Evolutionary conservation across 2,329 filamentous ascomycete genomes (phyloP).

Genomic region (Paecilomyces variotii): DNA sequence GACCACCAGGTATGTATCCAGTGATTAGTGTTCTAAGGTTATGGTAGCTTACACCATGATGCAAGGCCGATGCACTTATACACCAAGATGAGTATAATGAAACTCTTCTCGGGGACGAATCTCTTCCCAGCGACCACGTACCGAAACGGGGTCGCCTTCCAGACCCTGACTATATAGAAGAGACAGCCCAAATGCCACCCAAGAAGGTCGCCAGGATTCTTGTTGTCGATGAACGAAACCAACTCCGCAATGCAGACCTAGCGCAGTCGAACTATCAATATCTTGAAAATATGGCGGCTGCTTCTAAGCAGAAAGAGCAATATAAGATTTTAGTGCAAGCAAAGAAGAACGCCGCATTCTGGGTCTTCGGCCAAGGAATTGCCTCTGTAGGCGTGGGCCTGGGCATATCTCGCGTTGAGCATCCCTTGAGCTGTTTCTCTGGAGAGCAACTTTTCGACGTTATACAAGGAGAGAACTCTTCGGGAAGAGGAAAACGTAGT

Average conservation of each 20-base stretch:
- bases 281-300: constrained; percentile 50
- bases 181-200: constrained; percentile 17
- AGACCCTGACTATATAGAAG: constrained; percentile 13
- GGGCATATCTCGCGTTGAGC: constrained; percentile 30
- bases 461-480: constrained; percentile 30
- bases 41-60: constrained; percentile 1
- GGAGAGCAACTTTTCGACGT: constrained; percentile 47
- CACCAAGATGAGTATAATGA: constrained; percentile 17
- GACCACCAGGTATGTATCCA: constrained; percentile 26
- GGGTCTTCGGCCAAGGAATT: constrained; percentile 51
- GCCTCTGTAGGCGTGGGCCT: constrained; percentile 45
- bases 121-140: constrained; percentile 22
- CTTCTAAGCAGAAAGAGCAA: constrained; percentile 36
- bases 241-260: constrained; percentile 50
- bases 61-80: constrained; percentile 16
- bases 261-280: constrained; percentile 53
- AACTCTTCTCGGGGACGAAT: constrained; percentile 19
- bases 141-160: constrained; percentile 7
- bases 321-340: constrained; percentile 39
- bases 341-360: constrained; percentile 56
- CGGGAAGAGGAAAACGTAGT: constrained; percentile 20
- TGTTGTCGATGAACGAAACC: constrained; percentile 40
- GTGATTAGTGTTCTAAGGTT: constrained; percentile 5
- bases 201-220: constrained; percentile 33
- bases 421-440: constrained; percentile 52